phyloP scores from a whole-genome alignment of 108 stramenopile genomes.

The Skeletonema grethae region DNA sequence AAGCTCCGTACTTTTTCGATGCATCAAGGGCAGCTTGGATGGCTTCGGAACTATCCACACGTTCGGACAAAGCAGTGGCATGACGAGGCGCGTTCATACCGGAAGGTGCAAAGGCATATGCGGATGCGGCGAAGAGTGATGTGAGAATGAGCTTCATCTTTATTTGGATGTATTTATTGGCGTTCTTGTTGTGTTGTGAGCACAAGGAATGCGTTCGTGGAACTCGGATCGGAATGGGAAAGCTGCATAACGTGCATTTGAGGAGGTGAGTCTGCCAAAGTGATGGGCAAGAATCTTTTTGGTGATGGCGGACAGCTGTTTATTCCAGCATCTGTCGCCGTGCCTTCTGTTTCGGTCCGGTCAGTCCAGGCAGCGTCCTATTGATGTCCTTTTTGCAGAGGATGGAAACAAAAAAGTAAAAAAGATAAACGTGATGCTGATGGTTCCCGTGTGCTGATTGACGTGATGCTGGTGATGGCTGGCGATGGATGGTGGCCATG shows the following conservation, averaged over 20 bases:
- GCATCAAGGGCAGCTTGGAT: constrained; percentile 72
- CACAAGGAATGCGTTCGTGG: not conserved
- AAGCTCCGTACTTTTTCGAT: constrained; percentile 63
- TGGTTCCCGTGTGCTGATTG: no score
- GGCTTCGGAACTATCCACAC: constrained; percentile 40
- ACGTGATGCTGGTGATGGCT: no score
- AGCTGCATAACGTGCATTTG: not conserved
- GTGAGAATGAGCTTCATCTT: constrained; percentile 51
- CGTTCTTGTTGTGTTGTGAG: not conserved
- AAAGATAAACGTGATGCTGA: no score
- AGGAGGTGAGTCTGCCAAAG: not conserved
- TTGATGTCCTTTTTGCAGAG: no score
- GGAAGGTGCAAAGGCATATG: constrained; percentile 44
- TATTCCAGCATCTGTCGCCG: not conserved
- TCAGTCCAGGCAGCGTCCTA: not conserved
- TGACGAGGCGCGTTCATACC: not conserved
- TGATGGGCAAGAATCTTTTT: not conserved
- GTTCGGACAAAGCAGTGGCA: constrained; percentile 20
- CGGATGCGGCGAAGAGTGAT: constrained; percentile 22
- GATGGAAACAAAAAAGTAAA: no score
- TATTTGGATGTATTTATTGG: not conserved
- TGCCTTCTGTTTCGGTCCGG: not conserved
- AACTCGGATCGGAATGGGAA: not conserved
- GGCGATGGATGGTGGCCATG: no score
- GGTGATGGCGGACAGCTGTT: constrained; percentile 1